These are phyloP conservation scores for Erigeron philadelphicus DNA, from an alignment of 140 eudicot species.

Conservation along the genomic window DNA sequence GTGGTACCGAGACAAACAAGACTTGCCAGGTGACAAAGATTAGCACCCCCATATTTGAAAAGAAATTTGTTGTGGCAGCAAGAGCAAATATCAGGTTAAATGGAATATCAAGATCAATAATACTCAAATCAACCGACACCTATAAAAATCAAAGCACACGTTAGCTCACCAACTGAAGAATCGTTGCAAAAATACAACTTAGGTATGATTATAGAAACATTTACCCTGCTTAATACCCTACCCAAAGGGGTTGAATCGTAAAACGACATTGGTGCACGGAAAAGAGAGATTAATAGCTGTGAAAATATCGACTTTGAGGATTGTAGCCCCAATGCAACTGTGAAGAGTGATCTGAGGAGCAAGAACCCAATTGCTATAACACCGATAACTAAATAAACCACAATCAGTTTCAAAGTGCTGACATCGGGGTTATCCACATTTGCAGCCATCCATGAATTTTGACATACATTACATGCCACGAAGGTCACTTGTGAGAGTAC, in stretches of 20 bases:
- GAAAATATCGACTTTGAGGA: slow-evolving; percentile 76
- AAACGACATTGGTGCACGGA: slow-evolving; percentile 94
- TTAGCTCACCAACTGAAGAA: slow-evolving; percentile 15
- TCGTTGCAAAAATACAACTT: neutral
- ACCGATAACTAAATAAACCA: slow-evolving; percentile 70
- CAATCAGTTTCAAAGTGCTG: slow-evolving; percentile 50
- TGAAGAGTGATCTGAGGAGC: slow-evolving; percentile 53
- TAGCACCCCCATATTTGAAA: slow-evolving; percentile 60
- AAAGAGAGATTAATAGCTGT: slow-evolving; percentile 64
- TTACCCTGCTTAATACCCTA: slow-evolving; percentile 87
- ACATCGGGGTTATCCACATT: slow-evolving; percentile 62
- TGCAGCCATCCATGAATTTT: slow-evolving; percentile 98
- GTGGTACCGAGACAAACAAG: slow-evolving; percentile 70
- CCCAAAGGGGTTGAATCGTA: slow-evolving; percentile 99
- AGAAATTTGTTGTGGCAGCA: slow-evolving; percentile 61
- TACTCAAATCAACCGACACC: slow-evolving; percentile 87
- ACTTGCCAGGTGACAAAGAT: slow-evolving; percentile 89
- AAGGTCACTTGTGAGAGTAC: slow-evolving; percentile 49
- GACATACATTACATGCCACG: slow-evolving; percentile 59
- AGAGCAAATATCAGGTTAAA: slow-evolving; percentile 55
- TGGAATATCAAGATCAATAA: slow-evolving; percentile 84
- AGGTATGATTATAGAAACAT: slow-evolving; percentile 8
- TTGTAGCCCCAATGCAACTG: slow-evolving; percentile 67
- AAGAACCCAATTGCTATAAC: slow-evolving; percentile 44
- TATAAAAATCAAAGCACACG: slow-evolving; percentile 17